Evolutionary conservation across 1,284 basidiomycete species (phyloP), one percentile per base, ranked within the genome.

Genomic region (Wolfiporia cocos): DNA sequence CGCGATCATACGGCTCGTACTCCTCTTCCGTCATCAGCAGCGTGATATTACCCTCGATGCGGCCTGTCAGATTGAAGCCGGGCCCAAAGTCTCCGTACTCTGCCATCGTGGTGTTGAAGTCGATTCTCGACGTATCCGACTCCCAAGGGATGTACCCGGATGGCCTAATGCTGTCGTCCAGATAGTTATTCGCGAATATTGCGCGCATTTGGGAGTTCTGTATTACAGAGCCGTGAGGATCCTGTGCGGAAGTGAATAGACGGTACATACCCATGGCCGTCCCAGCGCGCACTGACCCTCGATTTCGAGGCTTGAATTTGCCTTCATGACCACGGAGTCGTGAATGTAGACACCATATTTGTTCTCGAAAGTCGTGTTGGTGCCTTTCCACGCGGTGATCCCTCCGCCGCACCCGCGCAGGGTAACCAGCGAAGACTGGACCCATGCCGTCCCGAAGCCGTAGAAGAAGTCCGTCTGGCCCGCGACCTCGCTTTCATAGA

Each of bases 381-480:
- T 43, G 15, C 42, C 42, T 20, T 43, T 43, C 42, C 42, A 43
- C 18, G 42, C 42, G 7, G 42, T 43, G 42, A 43, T 28, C 12
- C 42, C 42, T 11, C 42, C 42, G 2, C 42, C 42, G 23, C 42
- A 43, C 11, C 42, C 31, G 19, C 42, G 42, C 30, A 43, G 36
- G 4, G 33, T 38, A 11, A 43, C 23, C 15, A 33, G 35, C 11
- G 42, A 43, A 0, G 42, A 43, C 20, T 43, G 35, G 11, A 43
- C 22, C 42, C 42, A 43, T 15, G 34, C 33, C 9, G 42, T 43
- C 2, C 42, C 42, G 30, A 33, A 43, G n/a, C 42, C 42, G 18
- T 38, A 43, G 20, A 43, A 34, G 31, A 43, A 43, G 36, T 43
- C 42, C 1, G 42, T 43, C 42, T 43, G 42, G 9, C 42, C 42